Percentiles rank a stretch among this genome's conserved stretches.
phyloP scores from a whole-genome alignment of 306 rosid species.

The Datisca glomerata region DNA sequence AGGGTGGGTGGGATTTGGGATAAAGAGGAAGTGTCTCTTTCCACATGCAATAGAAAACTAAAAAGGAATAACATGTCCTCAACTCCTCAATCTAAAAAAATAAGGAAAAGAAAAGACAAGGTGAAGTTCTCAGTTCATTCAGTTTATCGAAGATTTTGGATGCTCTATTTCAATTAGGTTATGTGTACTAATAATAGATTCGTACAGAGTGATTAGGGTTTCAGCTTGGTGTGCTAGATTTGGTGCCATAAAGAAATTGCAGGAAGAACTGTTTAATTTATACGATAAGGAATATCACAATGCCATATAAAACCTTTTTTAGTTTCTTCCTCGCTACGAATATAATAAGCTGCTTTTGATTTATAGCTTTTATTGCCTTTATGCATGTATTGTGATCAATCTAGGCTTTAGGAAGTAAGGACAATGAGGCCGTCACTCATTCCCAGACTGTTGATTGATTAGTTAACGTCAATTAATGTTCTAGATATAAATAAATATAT shows the following conservation, averaged over 20 bases:
- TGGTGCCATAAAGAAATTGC: slow-evolving; percentile 86
- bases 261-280: slow-evolving; percentile 46
- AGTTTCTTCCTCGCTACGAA: slow-evolving; percentile 42
- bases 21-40: slow-evolving; percentile 17
- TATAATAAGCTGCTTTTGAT: too few relatives aligned
- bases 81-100: too few relatives aligned
- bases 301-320: slow-evolving; percentile 35
- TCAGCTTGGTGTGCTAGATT: slow-evolving; percentile 28
- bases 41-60: slow-evolving; percentile 24
- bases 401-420: too few relatives aligned
- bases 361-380: too few relatives aligned
- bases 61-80: slow-evolving; percentile 22
- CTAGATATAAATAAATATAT: too few relatives aligned
- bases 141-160: slow-evolving; percentile 51
- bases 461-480: too few relatives aligned
- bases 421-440: too few relatives aligned
- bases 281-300: slow-evolving; percentile 63
- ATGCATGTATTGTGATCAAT: too few relatives aligned
- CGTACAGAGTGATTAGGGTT: slow-evolving; percentile 8
- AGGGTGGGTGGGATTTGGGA: background rate
- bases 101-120: too few relatives aligned
- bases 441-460: too few relatives aligned
- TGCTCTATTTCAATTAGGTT: too few relatives aligned
- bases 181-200: slow-evolving; percentile 1
- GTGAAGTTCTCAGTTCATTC: too few relatives aligned